Evolutionary conservation across 73 alveolate species (phyloP), one percentile per base, ranked within the genome.

Genomic region (Paramecium tetraurelia): DNA sequence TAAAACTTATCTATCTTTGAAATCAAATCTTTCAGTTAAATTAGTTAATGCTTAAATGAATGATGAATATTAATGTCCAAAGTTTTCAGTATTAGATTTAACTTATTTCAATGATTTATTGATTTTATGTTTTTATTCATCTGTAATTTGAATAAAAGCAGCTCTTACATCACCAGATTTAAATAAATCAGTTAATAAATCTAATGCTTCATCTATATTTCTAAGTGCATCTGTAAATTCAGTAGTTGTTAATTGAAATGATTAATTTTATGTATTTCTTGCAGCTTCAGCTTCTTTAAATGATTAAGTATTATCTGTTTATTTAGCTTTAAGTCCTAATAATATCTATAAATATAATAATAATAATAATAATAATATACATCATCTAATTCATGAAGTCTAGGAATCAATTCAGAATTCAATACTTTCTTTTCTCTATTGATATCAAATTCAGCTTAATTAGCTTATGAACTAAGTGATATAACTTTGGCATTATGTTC

Each of bases 371-470:
- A 63, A 38, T 38, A 38, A 22, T n/a, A 18, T 21, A 63, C 83
- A 63, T 63, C 83, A 63, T 63, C 83, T 63, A 63, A 63, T 63
- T 63, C 83, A 3, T 63, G 50, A 33, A 63, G 50, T 63, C 83
- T 63, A 24, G 83, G 83, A 11, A 63, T 63, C 4, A 63, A 33
- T 24, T 63, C 83, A 63, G 48, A 29, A 72, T 72, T 80, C 18
- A 80, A 33, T 5, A 80, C 90, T 43, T 80, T 80, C 72, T 80
- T 80, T 43, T 80, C 90, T 80, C 90, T 80, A 33, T 80, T 80
- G 38, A 80, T 80, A 44, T 80, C 90, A 59, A 80, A 80, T 80
- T 80, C 90, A 80, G 90, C 90, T 80, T 80, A 80, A 80, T 80
- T 80, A 7, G 20, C 72, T 22, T 80, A 46, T 21, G 75, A 43